These are phyloP conservation scores for Annona squamosa DNA, from an alignment of 164 flowering plant genomes.

Conservation along the genomic window DNA sequence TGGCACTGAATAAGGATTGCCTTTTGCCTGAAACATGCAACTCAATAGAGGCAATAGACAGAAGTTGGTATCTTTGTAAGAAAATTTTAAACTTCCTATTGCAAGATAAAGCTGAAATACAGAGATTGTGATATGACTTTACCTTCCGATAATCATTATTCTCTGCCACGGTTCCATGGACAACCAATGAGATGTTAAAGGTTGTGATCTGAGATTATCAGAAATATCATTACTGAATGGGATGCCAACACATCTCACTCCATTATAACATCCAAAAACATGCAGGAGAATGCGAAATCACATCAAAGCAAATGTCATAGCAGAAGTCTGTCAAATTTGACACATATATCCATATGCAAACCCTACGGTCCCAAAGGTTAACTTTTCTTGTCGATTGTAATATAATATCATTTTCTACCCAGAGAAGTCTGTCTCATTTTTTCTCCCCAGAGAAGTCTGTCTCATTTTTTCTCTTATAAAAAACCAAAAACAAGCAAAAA, in stretches of 20 bases:
- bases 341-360: too few relatives aligned
- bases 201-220: slow-evolving; percentile 64
- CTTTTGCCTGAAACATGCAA: slow-evolving; percentile 39
- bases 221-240: not conserved
- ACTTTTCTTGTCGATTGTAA: too few relatives aligned
- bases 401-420: too few relatives aligned
- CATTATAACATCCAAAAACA: not conserved
- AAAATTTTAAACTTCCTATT: not conserved
- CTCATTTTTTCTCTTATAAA: too few relatives aligned
- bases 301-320: not conserved
- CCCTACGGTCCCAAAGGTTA: too few relatives aligned
- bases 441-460: too few relatives aligned
- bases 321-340: not conserved
- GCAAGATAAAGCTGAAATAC: not conserved
- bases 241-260: not conserved
- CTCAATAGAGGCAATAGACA: slow-evolving; percentile 7
- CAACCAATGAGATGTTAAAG: slow-evolving; percentile 87
- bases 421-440: too few relatives aligned
- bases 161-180: slow-evolving; percentile 92
- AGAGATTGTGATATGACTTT: slow-evolving; percentile 1
- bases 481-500: too few relatives aligned
- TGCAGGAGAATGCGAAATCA: not conserved
- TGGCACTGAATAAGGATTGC: slow-evolving; percentile 75
- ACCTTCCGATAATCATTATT: slow-evolving; percentile 64
- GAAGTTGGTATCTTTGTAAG: not conserved